A percentile compares a stretch with the other conserved stretches of the same genome.
Conservation (phyloP, 176 grass and related monocot genomes). For the Canna indica region DNA sequence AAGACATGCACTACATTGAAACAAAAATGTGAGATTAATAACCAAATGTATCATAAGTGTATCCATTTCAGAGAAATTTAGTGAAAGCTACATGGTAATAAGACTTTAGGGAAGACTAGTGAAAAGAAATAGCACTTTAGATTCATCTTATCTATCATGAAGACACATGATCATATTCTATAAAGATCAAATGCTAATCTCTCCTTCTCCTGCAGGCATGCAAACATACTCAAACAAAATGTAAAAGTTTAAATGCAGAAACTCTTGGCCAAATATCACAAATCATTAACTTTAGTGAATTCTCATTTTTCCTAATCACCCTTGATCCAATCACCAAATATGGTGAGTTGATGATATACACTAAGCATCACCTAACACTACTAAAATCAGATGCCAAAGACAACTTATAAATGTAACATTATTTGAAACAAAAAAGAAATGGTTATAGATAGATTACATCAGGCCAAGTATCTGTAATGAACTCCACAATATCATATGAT, state of each 20-base stretch:
- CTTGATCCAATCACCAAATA: too few species aligned
- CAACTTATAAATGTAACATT: neutral
- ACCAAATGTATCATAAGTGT: neutral
- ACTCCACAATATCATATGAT: slow-evolving; percentile 92
- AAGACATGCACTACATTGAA: neutral
- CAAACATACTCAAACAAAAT: too few species aligned
- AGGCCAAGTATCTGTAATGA: slow-evolving; percentile 95
- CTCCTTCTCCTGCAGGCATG: neutral
- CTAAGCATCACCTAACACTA: neutral
- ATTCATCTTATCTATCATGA: neutral
- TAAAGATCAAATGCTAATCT: neutral
- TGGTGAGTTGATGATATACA: too few species aligned
- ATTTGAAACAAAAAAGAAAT: slow-evolving; percentile 10
- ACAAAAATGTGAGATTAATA: neutral
- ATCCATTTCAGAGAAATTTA: neutral
- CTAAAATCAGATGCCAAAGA: neutral
- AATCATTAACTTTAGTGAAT: too few species aligned
- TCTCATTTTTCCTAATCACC: too few species aligned
- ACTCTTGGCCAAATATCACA: too few species aligned
- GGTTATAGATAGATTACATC: slow-evolving; percentile 47
- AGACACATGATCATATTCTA: neutral
- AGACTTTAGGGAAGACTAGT: neutral
- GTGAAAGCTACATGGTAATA: neutral
- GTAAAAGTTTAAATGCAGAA: too few species aligned
- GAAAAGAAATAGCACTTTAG: neutral